phyloP scores from a whole-genome alignment of 2,329 filamentous ascomycete species.

The Colletotrichum tanaceti region DNA sequence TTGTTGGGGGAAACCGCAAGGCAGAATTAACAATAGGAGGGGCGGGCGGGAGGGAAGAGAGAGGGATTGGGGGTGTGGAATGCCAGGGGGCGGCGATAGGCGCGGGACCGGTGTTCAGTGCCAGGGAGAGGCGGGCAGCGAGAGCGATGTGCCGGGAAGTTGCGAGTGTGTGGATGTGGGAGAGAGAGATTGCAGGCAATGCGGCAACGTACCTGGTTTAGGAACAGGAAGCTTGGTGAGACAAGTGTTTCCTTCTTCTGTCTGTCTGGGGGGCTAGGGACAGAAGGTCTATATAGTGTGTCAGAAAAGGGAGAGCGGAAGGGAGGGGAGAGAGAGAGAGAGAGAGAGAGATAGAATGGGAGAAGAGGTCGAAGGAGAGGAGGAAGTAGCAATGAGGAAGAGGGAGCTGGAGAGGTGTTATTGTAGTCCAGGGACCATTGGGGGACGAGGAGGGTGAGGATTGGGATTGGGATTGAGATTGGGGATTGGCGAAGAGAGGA shows the following conservation, averaged over 20 bases:
- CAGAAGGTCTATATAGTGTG: slow-evolving; percentile 35
- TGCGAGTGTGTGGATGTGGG: neutral
- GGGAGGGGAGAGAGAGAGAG: slow-evolving; percentile 38
- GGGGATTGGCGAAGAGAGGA: slow-evolving; percentile 5
- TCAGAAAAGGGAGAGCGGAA: slow-evolving; percentile 40
- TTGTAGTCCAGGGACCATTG: slow-evolving; percentile 31
- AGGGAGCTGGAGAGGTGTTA: slow-evolving; percentile 32
- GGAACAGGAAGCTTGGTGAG: slow-evolving; percentile 27
- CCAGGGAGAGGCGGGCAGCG: slow-evolving; percentile 10
- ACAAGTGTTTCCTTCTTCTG: slow-evolving; percentile 35
- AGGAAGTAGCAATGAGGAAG: slow-evolving; percentile 1
- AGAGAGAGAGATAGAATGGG: slow-evolving; percentile 36
- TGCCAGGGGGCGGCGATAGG: slow-evolving; percentile 29
- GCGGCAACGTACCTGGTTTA: slow-evolving; percentile 31
- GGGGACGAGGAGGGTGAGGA: neutral
- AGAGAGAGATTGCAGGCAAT: neutral
- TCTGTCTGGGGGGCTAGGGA: slow-evolving; percentile 34
- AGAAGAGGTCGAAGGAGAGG: slow-evolving; percentile 28
- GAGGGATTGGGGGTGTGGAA: slow-evolving; percentile 20
- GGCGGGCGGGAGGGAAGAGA: neutral
- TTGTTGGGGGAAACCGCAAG: slow-evolving; percentile 28
- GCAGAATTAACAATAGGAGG: slow-evolving; percentile 14
- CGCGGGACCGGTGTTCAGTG: neutral
- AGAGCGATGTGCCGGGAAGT: neutral
- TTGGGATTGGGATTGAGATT: slow-evolving; percentile 8